Evolutionary conservation across 2,329 filamentous ascomycete species (phyloP).

Genomic region (Pseudogymnoascus sp.): DNA sequence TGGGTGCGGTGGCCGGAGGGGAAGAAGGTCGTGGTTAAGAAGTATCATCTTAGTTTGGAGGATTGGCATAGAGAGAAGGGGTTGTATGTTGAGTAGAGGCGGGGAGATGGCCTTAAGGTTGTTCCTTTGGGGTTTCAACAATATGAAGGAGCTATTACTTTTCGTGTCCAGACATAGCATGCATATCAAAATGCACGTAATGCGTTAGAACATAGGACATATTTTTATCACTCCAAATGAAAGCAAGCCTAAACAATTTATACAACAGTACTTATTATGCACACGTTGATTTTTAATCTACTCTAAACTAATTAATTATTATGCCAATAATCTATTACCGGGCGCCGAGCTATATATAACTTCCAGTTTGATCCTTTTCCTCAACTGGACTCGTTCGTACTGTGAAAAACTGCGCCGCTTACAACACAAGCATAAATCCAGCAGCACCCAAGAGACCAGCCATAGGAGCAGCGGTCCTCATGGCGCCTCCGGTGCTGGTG

Average conservation of each 20-base stretch:
- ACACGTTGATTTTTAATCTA: constrained; percentile 9
- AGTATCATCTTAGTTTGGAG: constrained; percentile 39
- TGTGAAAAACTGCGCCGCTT: background rate
- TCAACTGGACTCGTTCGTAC: background rate
- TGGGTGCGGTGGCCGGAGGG: constrained; percentile 44
- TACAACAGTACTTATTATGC: background rate
- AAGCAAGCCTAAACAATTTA: background rate
- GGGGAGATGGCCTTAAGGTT: too few species aligned
- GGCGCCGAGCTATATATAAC: constrained; percentile 3
- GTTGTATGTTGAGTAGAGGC: constrained; percentile 18
- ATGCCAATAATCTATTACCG: constrained; percentile 10
- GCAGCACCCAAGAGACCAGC: background rate
- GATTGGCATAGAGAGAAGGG: constrained; percentile 41
- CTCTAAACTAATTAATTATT: constrained; percentile 2
- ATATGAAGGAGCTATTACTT: background rate
- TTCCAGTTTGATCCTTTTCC: background rate
- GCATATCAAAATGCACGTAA: background rate
- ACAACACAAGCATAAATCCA: background rate
- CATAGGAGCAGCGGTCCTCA: background rate
- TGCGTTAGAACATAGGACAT: background rate
- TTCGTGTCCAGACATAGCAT: background rate
- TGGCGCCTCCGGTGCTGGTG: background rate
- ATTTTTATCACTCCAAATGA: background rate
- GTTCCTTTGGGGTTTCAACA: background rate
- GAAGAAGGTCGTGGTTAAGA: constrained; percentile 37